Evolutionary conservation across 176 grass and related monocot genomes (phyloP), one percentile per base, ranked within the genome.

Genomic region (Carex parvula): DNA sequence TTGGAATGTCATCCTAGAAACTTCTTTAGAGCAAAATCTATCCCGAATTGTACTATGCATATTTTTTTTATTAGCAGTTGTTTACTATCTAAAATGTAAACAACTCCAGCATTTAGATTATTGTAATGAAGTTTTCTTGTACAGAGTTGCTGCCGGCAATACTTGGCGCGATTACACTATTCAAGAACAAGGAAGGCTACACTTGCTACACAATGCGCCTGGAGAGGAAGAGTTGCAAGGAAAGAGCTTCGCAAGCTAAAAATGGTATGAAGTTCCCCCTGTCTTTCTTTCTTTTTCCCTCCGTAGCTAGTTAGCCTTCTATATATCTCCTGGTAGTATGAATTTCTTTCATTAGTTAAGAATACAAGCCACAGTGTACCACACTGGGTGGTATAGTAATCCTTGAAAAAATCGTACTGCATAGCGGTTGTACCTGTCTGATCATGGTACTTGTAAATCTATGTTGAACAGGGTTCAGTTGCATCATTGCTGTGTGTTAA

Each of bases 201-300:
- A 80, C 87, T 98, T 79, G 87, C 86, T 84, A 98, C 95, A 64
- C 95, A 98, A 83, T 98, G 92, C 88, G 86, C 89, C 61, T 98
- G 95, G 92, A 98, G 95, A 98, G 92, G 89, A 88, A 98, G 84
- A 69, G 86, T 90, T 86, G 95, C 95, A 64, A 95, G 92, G 79
- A 98, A 83, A 86, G 95, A 98, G 80, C 89, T 98, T 78, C 91
- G 89, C 6, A 95, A 93, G 7, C 91, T 98, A 81, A 98, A 98
- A 91, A 70, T 93, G 95, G 95, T 93, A 92, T 85, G 59, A 64
- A 50, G 52, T 55, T 85, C 24, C 8, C 57, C 37, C 37, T n/a
- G 8, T 62, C 30, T 32, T 56, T n/a, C 54, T 55, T 44, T 24
- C 21, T 35, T 85, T 85, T 74, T 42, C 50, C 50, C n/a, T 60